Evolutionary conservation across 805 yeast genomes (phyloP), one percentile per base, ranked within the genome.

Genomic region (Pichia insulana): DNA sequence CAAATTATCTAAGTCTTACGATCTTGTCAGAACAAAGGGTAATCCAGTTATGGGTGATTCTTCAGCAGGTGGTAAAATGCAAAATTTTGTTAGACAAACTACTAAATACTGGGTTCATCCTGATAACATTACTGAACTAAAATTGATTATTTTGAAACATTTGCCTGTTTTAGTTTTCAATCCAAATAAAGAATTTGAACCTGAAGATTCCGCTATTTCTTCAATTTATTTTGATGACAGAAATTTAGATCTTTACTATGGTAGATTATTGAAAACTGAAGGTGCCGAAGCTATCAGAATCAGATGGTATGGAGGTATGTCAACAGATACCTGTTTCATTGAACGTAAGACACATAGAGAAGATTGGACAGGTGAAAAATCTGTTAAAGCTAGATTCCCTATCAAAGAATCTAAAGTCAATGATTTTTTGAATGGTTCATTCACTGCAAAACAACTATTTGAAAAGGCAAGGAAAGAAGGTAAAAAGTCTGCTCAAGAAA

Each of bases 71-170:
- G 98, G 98, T 35, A 74, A 83, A 34, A 97, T 89, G 71, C 98
- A 92, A 64, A 92, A 92, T 68, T 92, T 92, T 57, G 97, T 92
- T 36, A 83, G 98, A 65, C 98, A 92, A 66, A 92, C 98, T 17
- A 92, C 98, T 7, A 92, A 92, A 61, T 92, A 92, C 66, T 92
- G 99, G 99, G 97, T 92, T 27, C 98, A 92, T 58, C 96, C 97
- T 2, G 97, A 92, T 64, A 90, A 92, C 62, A 88, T 92, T 60
- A 92, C 97, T 13, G 97, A 92, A 68, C 74, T 92, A 62, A 92
- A 92, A 68, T 76, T 92, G 58, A 83, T 87, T 50, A 81, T 92
- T 50, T 72, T 92, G 59, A 90, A 92, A 66, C 97, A 92, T 67
- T 72, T 92, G 54, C 99, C 99, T 2, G 98, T 92, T 15, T 73